Evolutionary conservation across 2,329 filamentous ascomycete species (phyloP).

Genomic region (Anisogramma anomala): DNA sequence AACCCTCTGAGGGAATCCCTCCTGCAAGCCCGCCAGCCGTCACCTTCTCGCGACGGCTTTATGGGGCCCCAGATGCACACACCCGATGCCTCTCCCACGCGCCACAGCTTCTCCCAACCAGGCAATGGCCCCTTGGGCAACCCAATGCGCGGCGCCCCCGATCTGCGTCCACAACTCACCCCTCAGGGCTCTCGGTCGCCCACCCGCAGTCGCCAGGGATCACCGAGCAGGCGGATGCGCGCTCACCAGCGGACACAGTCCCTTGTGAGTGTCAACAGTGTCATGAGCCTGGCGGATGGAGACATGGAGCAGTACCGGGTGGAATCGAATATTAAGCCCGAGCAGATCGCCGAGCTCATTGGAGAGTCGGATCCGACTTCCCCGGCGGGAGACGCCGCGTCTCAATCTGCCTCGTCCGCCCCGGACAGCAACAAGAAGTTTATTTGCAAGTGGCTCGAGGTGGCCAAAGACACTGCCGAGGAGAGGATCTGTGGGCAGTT

Average conservation of each 20-base stretch:
- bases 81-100: constrained; percentile 11
- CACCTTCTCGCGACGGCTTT: constrained; percentile 7
- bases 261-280: constrained; percentile 12
- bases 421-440: constrained; percentile 12
- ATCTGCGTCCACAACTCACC: constrained; percentile 9
- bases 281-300: constrained; percentile 13
- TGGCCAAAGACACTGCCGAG: constrained; percentile 10
- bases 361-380: constrained; percentile 10
- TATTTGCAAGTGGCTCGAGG: constrained; percentile 13
- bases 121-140: constrained; percentile 7
- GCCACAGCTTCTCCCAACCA: constrained; percentile 13
- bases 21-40: constrained; percentile 11
- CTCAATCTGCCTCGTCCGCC: neutral
- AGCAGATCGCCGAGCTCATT: constrained; percentile 13
- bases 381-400: neutral
- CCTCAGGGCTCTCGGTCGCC: constrained; percentile 8
- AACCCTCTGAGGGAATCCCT: constrained; percentile 12
- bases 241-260: constrained; percentile 13
- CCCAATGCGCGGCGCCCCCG: constrained; percentile 8
- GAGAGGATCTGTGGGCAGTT: constrained; percentile 65
- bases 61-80: constrained; percentile 10
- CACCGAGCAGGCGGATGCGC: constrained; percentile 10
- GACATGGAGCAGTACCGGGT: constrained; percentile 14
- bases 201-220: constrained; percentile 4
- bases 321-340: constrained; percentile 13